phyloP scores from a whole-genome alignment of 805 yeast genomes.

The Schizosaccharomyces cryophilus region DNA sequence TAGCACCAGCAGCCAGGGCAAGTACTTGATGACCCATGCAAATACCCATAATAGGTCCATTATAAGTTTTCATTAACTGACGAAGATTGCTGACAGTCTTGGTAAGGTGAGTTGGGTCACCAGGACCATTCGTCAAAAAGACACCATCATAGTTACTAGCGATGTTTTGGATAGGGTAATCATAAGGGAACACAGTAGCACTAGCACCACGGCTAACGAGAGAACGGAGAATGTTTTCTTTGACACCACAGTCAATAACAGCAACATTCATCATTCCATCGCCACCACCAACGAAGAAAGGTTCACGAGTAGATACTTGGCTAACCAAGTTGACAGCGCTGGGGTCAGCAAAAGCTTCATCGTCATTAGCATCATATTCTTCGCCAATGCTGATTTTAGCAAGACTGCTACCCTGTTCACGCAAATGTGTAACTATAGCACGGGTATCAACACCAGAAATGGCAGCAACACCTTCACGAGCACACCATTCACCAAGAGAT shows the following conservation, averaged over 20 bases:
- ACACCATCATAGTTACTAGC: slow-evolving; percentile 86
- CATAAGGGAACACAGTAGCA: slow-evolving; percentile 86
- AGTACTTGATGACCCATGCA: slow-evolving; percentile 94
- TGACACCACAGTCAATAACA: slow-evolving; percentile 92
- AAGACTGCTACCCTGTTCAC: slow-evolving; percentile 88
- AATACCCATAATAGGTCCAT: slow-evolving; percentile 85
- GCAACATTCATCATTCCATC: slow-evolving; percentile 49
- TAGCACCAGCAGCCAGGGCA: slow-evolving; percentile 88
- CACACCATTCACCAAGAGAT: slow-evolving; percentile 84
- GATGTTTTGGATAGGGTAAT: slow-evolving; percentile 74
- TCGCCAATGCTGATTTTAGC: slow-evolving; percentile 79
- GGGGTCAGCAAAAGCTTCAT: slow-evolving; percentile 76
- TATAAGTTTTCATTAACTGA: slow-evolving; percentile 38
- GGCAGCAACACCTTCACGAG: slow-evolving; percentile 86
- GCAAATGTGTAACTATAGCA: slow-evolving; percentile 68
- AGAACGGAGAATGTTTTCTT: slow-evolving; percentile 87
- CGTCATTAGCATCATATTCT: slow-evolving; percentile 76
- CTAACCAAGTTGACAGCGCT: slow-evolving; percentile 72
- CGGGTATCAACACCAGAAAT: slow-evolving; percentile 95
- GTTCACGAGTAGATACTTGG: slow-evolving; percentile 83
- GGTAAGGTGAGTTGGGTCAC: slow-evolving; percentile 84
- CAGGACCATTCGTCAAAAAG: slow-evolving; percentile 89
- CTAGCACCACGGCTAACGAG: slow-evolving; percentile 88
- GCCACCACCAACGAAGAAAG: slow-evolving; percentile 47
- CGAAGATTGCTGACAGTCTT: slow-evolving; percentile 51